Evolutionary conservation across 192 early-diverging fungal genomes (phyloP).

Genomic region (Geranomyces michiganensis): DNA sequence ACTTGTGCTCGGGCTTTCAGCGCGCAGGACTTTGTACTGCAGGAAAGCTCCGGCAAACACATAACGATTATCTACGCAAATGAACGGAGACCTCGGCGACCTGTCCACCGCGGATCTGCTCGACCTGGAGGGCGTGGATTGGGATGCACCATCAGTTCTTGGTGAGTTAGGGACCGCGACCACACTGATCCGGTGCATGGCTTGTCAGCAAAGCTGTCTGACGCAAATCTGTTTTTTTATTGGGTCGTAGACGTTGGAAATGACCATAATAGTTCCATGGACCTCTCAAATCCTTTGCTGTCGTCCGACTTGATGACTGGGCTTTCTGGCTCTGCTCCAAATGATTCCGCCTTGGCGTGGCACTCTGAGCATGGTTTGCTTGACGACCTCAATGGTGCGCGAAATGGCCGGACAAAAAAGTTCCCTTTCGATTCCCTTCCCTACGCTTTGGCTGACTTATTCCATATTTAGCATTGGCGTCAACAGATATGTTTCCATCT

Average conservation of each 20-base stretch:
- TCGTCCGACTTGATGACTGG: not conserved
- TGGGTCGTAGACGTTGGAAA: not conserved
- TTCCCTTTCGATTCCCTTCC: not conserved
- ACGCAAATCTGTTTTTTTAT: not conserved
- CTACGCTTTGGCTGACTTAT: no score
- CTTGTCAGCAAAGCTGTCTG: no score
- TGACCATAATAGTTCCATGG: not conserved
- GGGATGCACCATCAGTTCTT: constrained; percentile 4
- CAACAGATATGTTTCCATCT: constrained; percentile 11
- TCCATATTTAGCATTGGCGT: not conserved
- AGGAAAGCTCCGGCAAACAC: no score
- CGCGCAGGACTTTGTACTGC: no score
- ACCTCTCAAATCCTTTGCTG: not conserved
- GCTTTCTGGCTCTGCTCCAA: not conserved
- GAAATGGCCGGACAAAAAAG: not conserved
- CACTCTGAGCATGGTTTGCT: constrained; percentile 7
- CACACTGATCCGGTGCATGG: not conserved
- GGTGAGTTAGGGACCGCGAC: not conserved
- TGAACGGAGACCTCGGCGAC: not conserved
- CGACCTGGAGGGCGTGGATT: constrained; percentile 4
- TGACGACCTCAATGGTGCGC: constrained; percentile 3
- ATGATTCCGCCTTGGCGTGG: not conserved
- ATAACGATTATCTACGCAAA: no score
- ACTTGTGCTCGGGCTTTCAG: no score
- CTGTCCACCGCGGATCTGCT: not conserved